Evolutionary conservation across 2,329 filamentous ascomycete species (phyloP), one percentile per base, ranked within the genome.

Genomic region (Colletotrichum simmondsii): DNA sequence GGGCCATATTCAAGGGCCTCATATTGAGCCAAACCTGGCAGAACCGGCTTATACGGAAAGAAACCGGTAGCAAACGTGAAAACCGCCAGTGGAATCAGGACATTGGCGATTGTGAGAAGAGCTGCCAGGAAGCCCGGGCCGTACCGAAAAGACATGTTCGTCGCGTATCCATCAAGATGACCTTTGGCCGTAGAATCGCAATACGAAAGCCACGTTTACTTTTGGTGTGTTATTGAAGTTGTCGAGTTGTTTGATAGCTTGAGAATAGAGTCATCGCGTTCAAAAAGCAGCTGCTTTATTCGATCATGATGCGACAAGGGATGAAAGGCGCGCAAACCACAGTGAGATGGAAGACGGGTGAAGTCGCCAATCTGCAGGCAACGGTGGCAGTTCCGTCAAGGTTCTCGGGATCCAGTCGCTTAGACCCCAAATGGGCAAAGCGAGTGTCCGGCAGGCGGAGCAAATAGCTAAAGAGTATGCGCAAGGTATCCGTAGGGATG

Each of bases 41-140:
- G 88, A 76, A 98, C 93, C 3, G 97, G 95, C 80, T 99, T 99
- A 84, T 98, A 98, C 8, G 97, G 97, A 80, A 99, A 99, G 88
- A 99, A 99, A 16, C 97, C 96, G 37, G 91, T 90, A 30, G 94
- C 95, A 82, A 98, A 98, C 75, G 93, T 83, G 66, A 93, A 77
- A 75, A 95, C 90, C 59, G 95, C 92, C 68, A 93, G 79, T 3
- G 94, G 93, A 57, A 98, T 91, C 73, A 98, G 83, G 37, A 95
- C 69, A 82, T 98, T 98, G 78, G 94, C 92, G 75, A 90, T 83
- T 64, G 89, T 80, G 73, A 95, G 89, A 74, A 89, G 80, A 64
- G 49, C 28, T 53, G 58, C 57, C 35, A 64, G 60, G 26, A 62
- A 56, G 53, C 67, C 59, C 35, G 63, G 68, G 28, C 67, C 68